Base-by-base conservation (phyloP, 768 basidiomycete species). In the Podaxis sp. region DNA sequence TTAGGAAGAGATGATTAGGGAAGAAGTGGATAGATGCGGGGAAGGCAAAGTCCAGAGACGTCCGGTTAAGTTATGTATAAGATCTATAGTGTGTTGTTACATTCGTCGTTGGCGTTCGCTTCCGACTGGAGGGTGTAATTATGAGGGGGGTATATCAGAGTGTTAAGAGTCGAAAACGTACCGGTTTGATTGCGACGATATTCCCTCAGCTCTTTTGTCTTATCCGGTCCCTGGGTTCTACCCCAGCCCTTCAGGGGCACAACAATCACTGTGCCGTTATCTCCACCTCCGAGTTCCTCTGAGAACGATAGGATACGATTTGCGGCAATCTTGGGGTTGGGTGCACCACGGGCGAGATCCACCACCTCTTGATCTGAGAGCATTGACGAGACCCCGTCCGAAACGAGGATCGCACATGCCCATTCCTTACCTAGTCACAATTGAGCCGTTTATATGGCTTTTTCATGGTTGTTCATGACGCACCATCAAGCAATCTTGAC, bases 171-270 rank as follows among this genome's bases (percentile, higher is more conserved):
- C 16, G 10, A 9, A 21, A 50, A 66, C 79, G 63, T 52, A 86
- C 86, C 80, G 67, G 86, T 83, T 79, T 87, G 86, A 60, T 77
- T 75, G 42, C 81, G 78, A 68, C 94, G 76, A 70, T 93, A 97
- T 68, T 94, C 88, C 55, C 96, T 79, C 59, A 97, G 75, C 37
- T 88, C 89, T 63, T 85, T 86, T 1, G 95, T 97, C 62, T 79
- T 80, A 69, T 98, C 96, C 23, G 85, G 82, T 0, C 93, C 96
- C 23, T 76, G 79, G 1, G 91, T 79, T 63, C 86, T 83, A 2
- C 90, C 91, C 96, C 97, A 99, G 16, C 96, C 95, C 6, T 89
- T 84, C 6, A 98, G 81, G 5, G 97, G 97, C 7, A 98, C 83
- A 13, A 98, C 91, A 44, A 99, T 82, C 9, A 84, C 91, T 1